Conservation (phyloP, 306 rosid species). For the Inga oerstediana region DNA sequence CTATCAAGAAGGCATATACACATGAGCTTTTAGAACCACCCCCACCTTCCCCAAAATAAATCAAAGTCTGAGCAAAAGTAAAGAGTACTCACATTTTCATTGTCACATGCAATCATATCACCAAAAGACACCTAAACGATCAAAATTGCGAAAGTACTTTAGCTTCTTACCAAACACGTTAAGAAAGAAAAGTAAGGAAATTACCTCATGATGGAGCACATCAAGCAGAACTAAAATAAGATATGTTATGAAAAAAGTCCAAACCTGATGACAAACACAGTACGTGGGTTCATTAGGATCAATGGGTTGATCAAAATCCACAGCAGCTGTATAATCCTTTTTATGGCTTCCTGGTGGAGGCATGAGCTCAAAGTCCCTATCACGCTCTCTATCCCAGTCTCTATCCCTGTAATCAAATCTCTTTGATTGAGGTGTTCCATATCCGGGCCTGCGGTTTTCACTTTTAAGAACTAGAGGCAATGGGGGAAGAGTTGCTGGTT, state of each 20-base stretch:
- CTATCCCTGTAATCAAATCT: constrained; percentile 83
- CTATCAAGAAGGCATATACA: constrained; percentile 45
- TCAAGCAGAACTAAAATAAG: constrained; percentile 16
- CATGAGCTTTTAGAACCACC: constrained; percentile 20
- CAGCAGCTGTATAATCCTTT: constrained; percentile 67
- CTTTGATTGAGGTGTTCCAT: constrained; percentile 76
- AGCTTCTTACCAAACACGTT: constrained; percentile 32
- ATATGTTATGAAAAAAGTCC: constrained; percentile 15
- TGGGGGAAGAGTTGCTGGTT: constrained; percentile 90
- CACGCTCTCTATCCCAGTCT: constrained; percentile 97
- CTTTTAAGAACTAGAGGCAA: constrained; percentile 70
- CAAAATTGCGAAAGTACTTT: constrained; percentile 32
- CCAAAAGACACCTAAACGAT: constrained; percentile 86
- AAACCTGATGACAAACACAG: constrained; percentile 97
- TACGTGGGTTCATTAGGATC: constrained; percentile 98
- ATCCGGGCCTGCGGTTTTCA: constrained; percentile 68
- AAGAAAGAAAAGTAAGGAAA: constrained; percentile 17
- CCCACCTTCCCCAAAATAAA: constrained; percentile 20
- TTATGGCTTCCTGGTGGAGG: constrained; percentile 95
- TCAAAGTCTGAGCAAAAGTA: constrained; percentile 20
- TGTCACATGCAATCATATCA: constrained; percentile 97
- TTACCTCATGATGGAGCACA: constrained; percentile 6
- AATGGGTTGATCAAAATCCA: constrained; percentile 90
- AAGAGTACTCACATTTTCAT: constrained; percentile 76
- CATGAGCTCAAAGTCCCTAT: constrained; percentile 95